These are phyloP conservation scores for Wilhelminamyces savonicus DNA, from an alignment of 805 yeast species.

Conservation along the genomic window DNA sequence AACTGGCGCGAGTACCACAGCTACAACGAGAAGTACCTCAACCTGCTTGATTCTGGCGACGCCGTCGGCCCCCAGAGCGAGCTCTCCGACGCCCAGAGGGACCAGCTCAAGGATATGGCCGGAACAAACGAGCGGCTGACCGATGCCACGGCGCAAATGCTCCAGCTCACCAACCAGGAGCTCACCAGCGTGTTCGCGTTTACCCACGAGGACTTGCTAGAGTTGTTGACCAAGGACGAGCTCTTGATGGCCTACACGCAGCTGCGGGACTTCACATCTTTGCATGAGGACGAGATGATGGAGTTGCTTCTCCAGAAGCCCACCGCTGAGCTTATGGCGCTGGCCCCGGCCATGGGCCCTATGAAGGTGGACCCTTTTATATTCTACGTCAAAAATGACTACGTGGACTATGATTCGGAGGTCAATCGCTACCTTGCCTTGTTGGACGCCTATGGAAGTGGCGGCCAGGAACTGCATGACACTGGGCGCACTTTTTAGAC, in stretches of 20 bases:
- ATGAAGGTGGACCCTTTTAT: constrained; percentile 21
- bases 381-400: constrained; percentile 11
- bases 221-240: constrained; percentile 20
- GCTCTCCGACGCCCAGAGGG: background rate
- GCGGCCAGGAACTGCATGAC: too few species aligned
- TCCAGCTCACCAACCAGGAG: too few species aligned
- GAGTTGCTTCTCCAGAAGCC: constrained; percentile 7
- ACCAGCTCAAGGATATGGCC: too few species aligned
- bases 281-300: constrained; percentile 30
- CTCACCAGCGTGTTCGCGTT: too few species aligned
- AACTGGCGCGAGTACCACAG: constrained; percentile 5
- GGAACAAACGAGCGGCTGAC: background rate
- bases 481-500: too few species aligned
- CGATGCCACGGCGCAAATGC: background rate
- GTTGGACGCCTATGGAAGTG: constrained; percentile 6
- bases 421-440: constrained; percentile 15
- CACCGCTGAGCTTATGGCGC: constrained; percentile 7
- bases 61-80: too few species aligned
- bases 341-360: constrained; percentile 24
- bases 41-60: too few species aligned
- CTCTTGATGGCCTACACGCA: constrained; percentile 22
- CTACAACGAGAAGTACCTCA: constrained; percentile 2
- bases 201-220: constrained; percentile 18
- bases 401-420: constrained; percentile 20
- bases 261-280: constrained; percentile 22